These are phyloP conservation scores for Lachancea waltii DNA, from an alignment of 805 yeast species.

Conservation along the genomic window DNA sequence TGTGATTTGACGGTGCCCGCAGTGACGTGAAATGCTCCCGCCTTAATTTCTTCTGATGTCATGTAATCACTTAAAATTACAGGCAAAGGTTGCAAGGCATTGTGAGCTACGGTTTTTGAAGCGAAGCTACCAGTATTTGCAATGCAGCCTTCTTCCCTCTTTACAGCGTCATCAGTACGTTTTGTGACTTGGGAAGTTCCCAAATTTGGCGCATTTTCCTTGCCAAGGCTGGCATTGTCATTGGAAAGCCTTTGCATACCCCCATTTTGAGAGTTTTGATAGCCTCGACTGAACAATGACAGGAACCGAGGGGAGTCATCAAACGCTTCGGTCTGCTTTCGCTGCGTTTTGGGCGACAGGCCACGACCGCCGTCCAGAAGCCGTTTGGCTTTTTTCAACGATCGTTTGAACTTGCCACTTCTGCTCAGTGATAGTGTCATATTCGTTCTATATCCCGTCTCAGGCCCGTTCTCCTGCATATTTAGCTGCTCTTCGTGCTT, in stretches of 20 bases:
- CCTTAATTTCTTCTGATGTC: conserved; percentile 1
- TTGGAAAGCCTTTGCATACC: not conserved
- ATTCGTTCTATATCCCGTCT: no score
- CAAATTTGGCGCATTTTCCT: no score
- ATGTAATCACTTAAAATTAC: not conserved
- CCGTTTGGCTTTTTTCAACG: conserved; percentile 3
- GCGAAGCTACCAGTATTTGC: no score
- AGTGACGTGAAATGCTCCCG: not conserved
- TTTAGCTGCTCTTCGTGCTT: no score
- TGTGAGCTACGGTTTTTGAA: not conserved
- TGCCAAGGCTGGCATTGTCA: not conserved
- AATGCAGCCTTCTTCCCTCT: no score
- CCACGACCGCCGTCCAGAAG: not conserved
- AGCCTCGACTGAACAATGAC: not conserved
- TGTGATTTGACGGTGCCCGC: not conserved
- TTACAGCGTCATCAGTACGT: no score
- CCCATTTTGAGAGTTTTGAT: not conserved
- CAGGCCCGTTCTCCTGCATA: no score
- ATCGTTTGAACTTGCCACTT: conserved; percentile 1
- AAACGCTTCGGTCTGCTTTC: not conserved
- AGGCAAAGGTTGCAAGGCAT: not conserved
- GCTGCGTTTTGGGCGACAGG: not conserved
- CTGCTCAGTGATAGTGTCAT: not conserved
- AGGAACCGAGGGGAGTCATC: not conserved
- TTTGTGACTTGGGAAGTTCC: no score